These are phyloP conservation scores for Coemansia sp. DNA, from an alignment of 192 early-diverging fungal genomes.

Conservation along the genomic window DNA sequence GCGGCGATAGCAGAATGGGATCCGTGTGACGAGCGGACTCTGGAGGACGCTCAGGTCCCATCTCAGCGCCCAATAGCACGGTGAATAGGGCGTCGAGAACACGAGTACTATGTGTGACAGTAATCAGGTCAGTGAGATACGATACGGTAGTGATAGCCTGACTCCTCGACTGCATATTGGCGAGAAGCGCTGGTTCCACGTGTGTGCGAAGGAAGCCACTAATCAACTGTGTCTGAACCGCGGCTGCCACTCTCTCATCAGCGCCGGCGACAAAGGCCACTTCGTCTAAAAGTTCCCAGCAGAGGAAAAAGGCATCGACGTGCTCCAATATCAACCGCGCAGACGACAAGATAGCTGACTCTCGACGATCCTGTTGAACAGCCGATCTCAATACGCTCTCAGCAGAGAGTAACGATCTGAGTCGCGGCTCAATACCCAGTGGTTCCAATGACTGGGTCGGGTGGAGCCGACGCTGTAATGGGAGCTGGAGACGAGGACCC, in stretches of 20 bases:
- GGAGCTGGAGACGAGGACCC: constrained; percentile 22
- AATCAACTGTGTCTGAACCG: constrained; percentile 42
- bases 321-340: constrained; percentile 27
- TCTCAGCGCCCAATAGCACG: constrained; percentile 43
- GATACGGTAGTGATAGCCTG: constrained; percentile 47
- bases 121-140: constrained; percentile 47
- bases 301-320: constrained; percentile 52
- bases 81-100: constrained; percentile 50
- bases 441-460: background rate
- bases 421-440: background rate
- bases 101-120: constrained; percentile 30
- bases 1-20: background rate
- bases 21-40: too few species aligned
- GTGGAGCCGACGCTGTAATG: constrained; percentile 23
- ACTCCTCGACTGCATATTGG: constrained; percentile 25
- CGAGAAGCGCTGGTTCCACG: constrained; percentile 39
- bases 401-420: constrained; percentile 25
- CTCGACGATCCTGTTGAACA: constrained; percentile 36
- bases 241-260: constrained; percentile 20
- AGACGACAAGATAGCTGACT: constrained; percentile 21
- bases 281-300: constrained; percentile 58
- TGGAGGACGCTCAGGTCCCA: constrained; percentile 38
- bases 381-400: constrained; percentile 23
- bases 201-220: constrained; percentile 49
- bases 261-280: constrained; percentile 16